phyloP scores from a whole-genome alignment of 768 basidiomycete genomes.

The Crucibulum laeve region DNA sequence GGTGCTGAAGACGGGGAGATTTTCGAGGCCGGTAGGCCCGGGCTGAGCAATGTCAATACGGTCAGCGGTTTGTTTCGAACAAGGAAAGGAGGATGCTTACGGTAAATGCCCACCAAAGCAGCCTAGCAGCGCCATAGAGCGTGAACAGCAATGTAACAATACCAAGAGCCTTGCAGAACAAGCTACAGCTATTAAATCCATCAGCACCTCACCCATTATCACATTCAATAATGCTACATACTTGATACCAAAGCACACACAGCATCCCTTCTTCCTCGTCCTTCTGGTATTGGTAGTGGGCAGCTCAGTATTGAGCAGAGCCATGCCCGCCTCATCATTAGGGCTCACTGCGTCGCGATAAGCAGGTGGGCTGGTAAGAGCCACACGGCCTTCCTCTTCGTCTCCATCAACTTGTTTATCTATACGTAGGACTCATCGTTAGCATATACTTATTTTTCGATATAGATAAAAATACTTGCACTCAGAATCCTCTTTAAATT shows the following conservation, averaged over 20 bases:
- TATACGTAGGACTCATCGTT: slow-evolving; percentile 12
- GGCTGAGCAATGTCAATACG: slow-evolving; percentile 25
- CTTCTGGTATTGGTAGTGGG: slow-evolving; percentile 24
- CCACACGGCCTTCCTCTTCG: slow-evolving; percentile 37
- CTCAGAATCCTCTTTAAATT: slow-evolving; percentile 42
- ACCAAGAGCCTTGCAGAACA: slow-evolving; percentile 53
- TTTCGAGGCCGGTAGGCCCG: slow-evolving; percentile 45
- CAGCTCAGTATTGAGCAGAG: slow-evolving; percentile 26
- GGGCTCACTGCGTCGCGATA: slow-evolving; percentile 8
- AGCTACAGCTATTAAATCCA: slow-evolving; percentile 31
- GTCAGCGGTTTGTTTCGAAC: not conserved
- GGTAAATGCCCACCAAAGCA: slow-evolving; percentile 42
- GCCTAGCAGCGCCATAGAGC: slow-evolving; percentile 37
- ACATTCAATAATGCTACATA: slow-evolving; percentile 18
- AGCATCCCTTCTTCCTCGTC: slow-evolving; percentile 31
- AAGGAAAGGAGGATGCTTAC: slow-evolving; percentile 22
- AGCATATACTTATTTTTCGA: not conserved
- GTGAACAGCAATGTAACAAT: slow-evolving; percentile 39
- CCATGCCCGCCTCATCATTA: slow-evolving; percentile 25
- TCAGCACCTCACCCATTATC: not conserved
- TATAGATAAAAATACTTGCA: slow-evolving; percentile 27
- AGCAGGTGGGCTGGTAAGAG: slow-evolving; percentile 16
- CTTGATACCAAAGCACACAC: slow-evolving; percentile 49
- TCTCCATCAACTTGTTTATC: slow-evolving; percentile 37
- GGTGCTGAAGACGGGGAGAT: slow-evolving; percentile 51